Conservation (phyloP, 164 flowering plant species). For the Brasenia schreberi region DNA sequence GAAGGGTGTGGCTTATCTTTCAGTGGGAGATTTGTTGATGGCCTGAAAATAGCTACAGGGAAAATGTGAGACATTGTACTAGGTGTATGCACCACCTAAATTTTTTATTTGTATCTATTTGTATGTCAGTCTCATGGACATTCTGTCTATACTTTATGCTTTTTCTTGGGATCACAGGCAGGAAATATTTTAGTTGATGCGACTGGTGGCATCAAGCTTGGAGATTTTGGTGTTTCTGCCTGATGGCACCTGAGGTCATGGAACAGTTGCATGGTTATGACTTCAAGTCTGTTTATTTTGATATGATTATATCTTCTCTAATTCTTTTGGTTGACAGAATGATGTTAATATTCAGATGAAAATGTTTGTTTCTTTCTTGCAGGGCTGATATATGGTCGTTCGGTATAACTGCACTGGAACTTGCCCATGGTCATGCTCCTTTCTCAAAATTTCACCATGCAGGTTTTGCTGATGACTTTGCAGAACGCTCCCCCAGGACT, state of each 20-base stretch:
- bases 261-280: constrained; percentile 90
- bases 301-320: no score
- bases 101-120: no score
- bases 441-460: constrained; percentile 83
- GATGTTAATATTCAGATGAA: no score
- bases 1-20: no score
- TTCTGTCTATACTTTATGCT: background rate
- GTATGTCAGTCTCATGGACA: constrained; percentile 34
- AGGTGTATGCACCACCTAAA: no score
- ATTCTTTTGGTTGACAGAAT: no score
- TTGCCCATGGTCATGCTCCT: constrained; percentile 99
- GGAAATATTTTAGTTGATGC: constrained; percentile 74
- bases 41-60: no score
- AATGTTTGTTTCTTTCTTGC: constrained; percentile 5
- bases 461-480: constrained; percentile 70
- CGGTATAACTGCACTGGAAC: constrained; percentile 96
- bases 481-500: constrained; percentile 95
- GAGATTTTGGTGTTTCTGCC: constrained; percentile 97
- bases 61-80: no score
- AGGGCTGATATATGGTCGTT: constrained; percentile 99
- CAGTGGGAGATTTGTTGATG: no score
- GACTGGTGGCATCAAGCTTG: constrained; percentile 65
- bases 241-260: constrained; percentile 99
- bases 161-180: constrained; percentile 30
- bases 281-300: constrained; percentile 41